Evolutionary conservation across 1,284 basidiomycete genomes (phyloP).

Genomic region (Apiotrichum porosum): DNA sequence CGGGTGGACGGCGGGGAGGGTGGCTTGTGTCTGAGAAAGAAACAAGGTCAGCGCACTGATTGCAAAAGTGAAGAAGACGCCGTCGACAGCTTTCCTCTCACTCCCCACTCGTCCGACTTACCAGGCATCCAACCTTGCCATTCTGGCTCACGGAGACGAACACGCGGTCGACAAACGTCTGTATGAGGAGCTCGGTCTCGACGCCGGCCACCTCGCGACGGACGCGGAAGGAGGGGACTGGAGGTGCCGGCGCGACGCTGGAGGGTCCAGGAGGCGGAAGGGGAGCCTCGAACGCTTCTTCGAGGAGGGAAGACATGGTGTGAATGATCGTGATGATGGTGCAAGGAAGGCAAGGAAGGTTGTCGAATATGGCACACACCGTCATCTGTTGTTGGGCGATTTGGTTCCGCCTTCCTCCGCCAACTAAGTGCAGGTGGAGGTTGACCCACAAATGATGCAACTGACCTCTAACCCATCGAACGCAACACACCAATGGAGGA

Average conservation of each 20-base stretch:
- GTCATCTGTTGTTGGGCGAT: no score
- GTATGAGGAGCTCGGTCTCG: conserved; percentile 68
- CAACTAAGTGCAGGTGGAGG: not conserved
- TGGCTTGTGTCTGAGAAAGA: conserved; percentile 71
- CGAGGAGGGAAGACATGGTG: conserved; percentile 32
- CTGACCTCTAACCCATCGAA: no score
- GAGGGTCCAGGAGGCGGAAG: not conserved
- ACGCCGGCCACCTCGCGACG: conserved; percentile 55
- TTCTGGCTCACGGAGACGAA: conserved; percentile 76
- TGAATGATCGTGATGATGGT: not conserved
- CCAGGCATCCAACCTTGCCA: conserved; percentile 79
- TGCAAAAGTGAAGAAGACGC: no score
- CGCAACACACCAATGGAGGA: conserved; percentile 6
- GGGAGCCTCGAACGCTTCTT: conserved; percentile 24
- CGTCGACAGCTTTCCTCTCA: no score
- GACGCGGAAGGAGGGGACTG: conserved; percentile 48
- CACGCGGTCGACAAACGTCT: conserved; percentile 70
- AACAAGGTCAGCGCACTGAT: not conserved
- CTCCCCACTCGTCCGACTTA: no score
- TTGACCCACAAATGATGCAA: not conserved
- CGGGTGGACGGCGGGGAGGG: conserved; percentile 62
- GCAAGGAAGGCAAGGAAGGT: no score
- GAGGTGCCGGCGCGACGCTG: conserved; percentile 14
- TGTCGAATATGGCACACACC: not conserved
- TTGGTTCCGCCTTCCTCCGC: not conserved